A percentile compares a stretch with the other conserved stretches of the same genome.
These are phyloP conservation scores for Pleurotus giganteus DNA, from an alignment of 768 basidiomycete species.

Conservation along the genomic window DNA sequence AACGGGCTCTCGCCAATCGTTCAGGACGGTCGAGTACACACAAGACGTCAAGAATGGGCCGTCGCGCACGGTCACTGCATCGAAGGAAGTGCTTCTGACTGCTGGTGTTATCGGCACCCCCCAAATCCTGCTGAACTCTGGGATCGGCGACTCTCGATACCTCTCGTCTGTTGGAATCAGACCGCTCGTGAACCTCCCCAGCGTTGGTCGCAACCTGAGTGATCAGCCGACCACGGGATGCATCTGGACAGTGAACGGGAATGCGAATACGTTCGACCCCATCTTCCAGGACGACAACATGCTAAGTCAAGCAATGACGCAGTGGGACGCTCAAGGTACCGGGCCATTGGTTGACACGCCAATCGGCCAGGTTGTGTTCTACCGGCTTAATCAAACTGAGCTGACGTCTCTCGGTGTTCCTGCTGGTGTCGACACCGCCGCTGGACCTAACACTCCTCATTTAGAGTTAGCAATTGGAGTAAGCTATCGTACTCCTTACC, in stretches of 20 bases:
- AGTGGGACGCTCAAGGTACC: constrained; percentile 16
- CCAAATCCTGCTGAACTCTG: constrained; percentile 20
- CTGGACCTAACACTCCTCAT: constrained; percentile 9
- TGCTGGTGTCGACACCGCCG: constrained; percentile 13
- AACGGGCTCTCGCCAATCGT: constrained; percentile 14
- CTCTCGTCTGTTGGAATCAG: constrained; percentile 14
- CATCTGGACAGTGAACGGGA: background rate
- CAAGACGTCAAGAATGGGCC: background rate
- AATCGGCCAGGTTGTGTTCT: constrained; percentile 5
- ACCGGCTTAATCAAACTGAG: constrained; percentile 10
- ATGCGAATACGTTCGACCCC: constrained; percentile 2
- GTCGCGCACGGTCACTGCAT: constrained; percentile 15
- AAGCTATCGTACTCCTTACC: too few relatives aligned
- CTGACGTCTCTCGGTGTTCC: constrained; percentile 9
- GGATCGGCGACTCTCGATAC: constrained; percentile 21
- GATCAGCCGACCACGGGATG: constrained; percentile 14
- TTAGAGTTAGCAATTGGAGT: constrained; percentile 33
- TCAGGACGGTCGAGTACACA: constrained; percentile 22
- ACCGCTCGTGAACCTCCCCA: constrained; percentile 15
- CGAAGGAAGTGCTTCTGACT: constrained; percentile 29
- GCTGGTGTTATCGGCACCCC: constrained; percentile 30
- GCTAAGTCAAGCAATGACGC: constrained; percentile 1
- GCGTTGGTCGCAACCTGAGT: constrained; percentile 20
- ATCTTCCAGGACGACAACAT: constrained; percentile 2
- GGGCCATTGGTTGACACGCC: constrained; percentile 13